A percentile compares a stretch with the other conserved stretches of the same genome.
Evolutionary conservation across 306 rosid genomes (phyloP).

Genomic region (Cicer chorassanicum): DNA sequence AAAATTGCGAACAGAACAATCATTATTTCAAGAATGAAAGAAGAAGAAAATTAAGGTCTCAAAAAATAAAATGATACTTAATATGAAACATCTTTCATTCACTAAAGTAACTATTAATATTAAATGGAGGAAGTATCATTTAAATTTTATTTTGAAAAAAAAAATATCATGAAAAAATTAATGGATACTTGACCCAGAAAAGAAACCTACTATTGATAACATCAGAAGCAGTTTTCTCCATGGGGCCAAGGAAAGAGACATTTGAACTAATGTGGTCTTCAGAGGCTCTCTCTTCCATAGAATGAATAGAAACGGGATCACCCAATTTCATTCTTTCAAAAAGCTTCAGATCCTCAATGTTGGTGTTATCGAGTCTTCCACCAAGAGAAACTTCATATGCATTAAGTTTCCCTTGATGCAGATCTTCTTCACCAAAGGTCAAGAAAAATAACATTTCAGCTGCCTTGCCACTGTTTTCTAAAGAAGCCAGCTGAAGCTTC

Average conservation of each 20-base stretch:
- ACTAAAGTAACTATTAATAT: neutral
- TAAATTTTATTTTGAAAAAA: neutral
- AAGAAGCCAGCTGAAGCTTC: slow-evolving; percentile 54
- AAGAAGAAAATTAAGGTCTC: neutral
- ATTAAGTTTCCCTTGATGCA: slow-evolving; percentile 50
- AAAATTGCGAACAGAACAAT: slow-evolving; percentile 25
- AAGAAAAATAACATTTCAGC: slow-evolving; percentile 64
- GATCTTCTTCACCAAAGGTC: slow-evolving; percentile 59
- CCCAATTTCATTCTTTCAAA: slow-evolving; percentile 60
- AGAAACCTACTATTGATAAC: slow-evolving; percentile 75
- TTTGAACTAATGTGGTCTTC: slow-evolving; percentile 56
- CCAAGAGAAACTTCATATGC: slow-evolving; percentile 68
- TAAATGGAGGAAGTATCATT: neutral
- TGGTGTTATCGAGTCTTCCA: slow-evolving; percentile 50
- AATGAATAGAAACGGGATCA: slow-evolving; percentile 65
- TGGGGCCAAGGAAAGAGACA: slow-evolving; percentile 77
- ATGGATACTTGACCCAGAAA: slow-evolving; percentile 29
- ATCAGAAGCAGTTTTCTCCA: slow-evolving; percentile 72
- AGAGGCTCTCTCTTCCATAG: slow-evolving; percentile 58
- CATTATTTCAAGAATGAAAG: neutral
- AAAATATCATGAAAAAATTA: slow-evolving; percentile 26
- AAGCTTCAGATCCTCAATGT: slow-evolving; percentile 50
- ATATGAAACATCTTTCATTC: neutral
- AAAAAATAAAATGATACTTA: slow-evolving; percentile 1
- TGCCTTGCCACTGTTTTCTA: slow-evolving; percentile 51